A percentile compares a stretch with the other conserved stretches of the same genome.
Evolutionary conservation across 148 eudicot genomes (phyloP).

Genomic region (Silene latifolia): DNA sequence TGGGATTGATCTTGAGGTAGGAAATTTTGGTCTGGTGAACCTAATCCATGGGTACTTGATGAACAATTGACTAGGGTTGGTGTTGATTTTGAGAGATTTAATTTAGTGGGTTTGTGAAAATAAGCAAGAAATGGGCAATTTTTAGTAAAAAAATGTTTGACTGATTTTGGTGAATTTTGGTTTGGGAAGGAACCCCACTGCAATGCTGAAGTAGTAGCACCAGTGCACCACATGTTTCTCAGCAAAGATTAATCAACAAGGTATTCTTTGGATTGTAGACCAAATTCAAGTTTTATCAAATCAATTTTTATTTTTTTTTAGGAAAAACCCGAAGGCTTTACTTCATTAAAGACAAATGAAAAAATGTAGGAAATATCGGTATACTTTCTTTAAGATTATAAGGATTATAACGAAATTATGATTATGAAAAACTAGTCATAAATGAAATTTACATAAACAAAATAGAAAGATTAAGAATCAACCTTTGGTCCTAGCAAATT

Average conservation of each 20-base stretch:
- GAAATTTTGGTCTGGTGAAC: constrained; percentile 21
- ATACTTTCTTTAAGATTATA: too few relatives aligned
- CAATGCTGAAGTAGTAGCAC: constrained; percentile 1
- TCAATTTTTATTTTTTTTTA: too few relatives aligned
- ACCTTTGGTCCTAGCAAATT: too few relatives aligned
- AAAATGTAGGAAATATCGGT: too few relatives aligned
- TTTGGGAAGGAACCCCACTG: constrained; percentile 7
- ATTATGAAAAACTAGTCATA: too few relatives aligned
- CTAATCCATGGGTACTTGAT: constrained; percentile 17
- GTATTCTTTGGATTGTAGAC: background rate
- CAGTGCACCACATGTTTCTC: constrained; percentile 9
- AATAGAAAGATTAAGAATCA: too few relatives aligned
- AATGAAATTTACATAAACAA: too few relatives aligned
- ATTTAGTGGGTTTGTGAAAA: constrained; percentile 9
- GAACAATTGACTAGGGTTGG: constrained; percentile 13
- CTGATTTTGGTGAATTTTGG: background rate
- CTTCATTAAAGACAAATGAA: too few relatives aligned
- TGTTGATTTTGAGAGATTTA: constrained; percentile 10
- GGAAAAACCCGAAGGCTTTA: too few relatives aligned
- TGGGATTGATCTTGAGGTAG: constrained; percentile 19
- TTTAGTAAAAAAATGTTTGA: background rate
- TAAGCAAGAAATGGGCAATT: background rate
- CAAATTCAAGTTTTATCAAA: too few relatives aligned
- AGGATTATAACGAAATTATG: too few relatives aligned
- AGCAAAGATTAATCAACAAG: background rate